Evolutionary conservation across 371 early-diverging fungal genomes (phyloP).

Genomic region (Mortierella polycephala): DNA sequence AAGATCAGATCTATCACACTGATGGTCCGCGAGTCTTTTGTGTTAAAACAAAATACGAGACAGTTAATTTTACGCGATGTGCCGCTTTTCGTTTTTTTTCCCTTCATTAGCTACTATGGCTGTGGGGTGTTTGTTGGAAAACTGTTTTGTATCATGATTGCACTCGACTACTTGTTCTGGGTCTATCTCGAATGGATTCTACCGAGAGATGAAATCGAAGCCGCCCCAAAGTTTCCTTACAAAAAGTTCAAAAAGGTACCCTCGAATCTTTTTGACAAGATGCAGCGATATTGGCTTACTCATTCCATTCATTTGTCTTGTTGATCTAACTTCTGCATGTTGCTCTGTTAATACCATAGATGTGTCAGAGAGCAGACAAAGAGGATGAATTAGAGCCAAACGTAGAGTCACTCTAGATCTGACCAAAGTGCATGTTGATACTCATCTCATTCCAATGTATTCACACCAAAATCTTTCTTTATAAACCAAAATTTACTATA

Average conservation of each 20-base stretch:
- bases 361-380: conserved; percentile 57
- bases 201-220: conserved; percentile 79
- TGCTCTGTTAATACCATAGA: conserved; percentile 27
- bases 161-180: conserved; percentile 86
- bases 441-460: no score
- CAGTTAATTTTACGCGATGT: background rate
- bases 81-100: background rate
- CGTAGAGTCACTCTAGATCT: conserved; percentile 16
- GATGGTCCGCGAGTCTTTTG: background rate
- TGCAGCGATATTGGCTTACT: background rate
- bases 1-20: background rate
- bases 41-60: no score
- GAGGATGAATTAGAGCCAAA: conserved; percentile 48
- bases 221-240: conserved; percentile 73
- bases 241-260: conserved; percentile 64
- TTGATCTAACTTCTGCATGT: no score
- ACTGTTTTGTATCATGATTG: conserved; percentile 89
- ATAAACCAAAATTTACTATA: background rate
- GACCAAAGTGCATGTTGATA: background rate
- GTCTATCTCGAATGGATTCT: conserved; percentile 86
- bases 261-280: background rate
- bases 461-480: background rate
- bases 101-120: conserved; percentile 73
- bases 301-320: background rate
- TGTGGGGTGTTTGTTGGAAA: conserved; percentile 95